These are phyloP conservation scores for Cytospora piceae DNA, from an alignment of 2,329 filamentous ascomycete genomes.

Conservation along the genomic window DNA sequence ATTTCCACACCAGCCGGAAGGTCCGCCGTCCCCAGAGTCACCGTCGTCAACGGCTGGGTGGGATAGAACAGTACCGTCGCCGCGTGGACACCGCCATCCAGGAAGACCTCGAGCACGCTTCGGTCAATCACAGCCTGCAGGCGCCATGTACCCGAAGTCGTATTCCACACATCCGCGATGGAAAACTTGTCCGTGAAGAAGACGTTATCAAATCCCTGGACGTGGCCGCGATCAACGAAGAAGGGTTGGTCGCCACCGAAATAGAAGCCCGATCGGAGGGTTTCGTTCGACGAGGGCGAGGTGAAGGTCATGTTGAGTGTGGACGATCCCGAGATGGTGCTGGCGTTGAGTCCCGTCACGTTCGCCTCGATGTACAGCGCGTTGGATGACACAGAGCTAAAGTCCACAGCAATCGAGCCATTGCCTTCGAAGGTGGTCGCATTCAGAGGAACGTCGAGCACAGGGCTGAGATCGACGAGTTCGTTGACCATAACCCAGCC, in stretches of 20 bases:
- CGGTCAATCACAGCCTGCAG: slow-evolving; percentile 57
- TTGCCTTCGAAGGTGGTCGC: slow-evolving; percentile 51
- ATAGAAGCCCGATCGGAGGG: slow-evolving; percentile 52
- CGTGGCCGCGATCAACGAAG: slow-evolving; percentile 54
- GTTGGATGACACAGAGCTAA: slow-evolving; percentile 51
- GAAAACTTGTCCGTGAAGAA: slow-evolving; percentile 60
- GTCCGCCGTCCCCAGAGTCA: slow-evolving; percentile 42
- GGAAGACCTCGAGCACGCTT: slow-evolving; percentile 58
- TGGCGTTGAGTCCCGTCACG: slow-evolving; percentile 46
- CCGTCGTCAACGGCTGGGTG: slow-evolving; percentile 43
- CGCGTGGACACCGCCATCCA: slow-evolving; percentile 54
- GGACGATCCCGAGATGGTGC: slow-evolving; percentile 32
- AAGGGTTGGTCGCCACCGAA: slow-evolving; percentile 53
- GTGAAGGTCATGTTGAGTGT: slow-evolving; percentile 39
- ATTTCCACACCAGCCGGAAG: slow-evolving; percentile 42
- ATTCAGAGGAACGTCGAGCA: slow-evolving; percentile 51
- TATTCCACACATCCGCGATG: slow-evolving; percentile 36
- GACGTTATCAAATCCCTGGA: slow-evolving; percentile 44
- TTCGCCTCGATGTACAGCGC: slow-evolving; percentile 60
- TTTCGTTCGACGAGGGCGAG: slow-evolving; percentile 53
- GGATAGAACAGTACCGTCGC: slow-evolving; percentile 58
- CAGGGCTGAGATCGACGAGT: slow-evolving; percentile 52
- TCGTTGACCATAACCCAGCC: slow-evolving; percentile 56
- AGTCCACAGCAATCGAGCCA: slow-evolving; percentile 53
- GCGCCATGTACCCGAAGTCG: slow-evolving; percentile 30